Conservation (phyloP, 768 basidiomycete genomes). For the Lepiota brunneoincarnata region DNA sequence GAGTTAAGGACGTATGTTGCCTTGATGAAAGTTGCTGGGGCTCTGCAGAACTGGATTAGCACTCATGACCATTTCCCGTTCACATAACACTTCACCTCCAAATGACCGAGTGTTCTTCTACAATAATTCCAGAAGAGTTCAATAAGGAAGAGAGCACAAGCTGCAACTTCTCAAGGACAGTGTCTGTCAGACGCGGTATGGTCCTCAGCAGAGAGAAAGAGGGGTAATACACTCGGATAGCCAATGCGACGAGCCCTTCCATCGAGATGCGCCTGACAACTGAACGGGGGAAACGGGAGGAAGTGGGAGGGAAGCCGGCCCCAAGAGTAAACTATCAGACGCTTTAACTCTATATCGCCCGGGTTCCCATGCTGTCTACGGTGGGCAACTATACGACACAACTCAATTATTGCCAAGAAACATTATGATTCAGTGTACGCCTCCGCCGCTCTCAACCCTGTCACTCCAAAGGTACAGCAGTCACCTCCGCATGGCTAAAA, state of each 20-base stretch:
- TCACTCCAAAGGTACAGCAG: constrained; percentile 37
- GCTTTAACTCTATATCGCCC: too few species aligned
- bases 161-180: too few species aligned
- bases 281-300: too few species aligned
- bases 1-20: background rate
- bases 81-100: background rate
- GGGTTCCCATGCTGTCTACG: too few species aligned
- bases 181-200: too few species aligned
- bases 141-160: background rate
- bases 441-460: background rate
- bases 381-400: background rate
- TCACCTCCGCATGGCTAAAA: constrained; percentile 55
- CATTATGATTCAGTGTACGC: background rate
- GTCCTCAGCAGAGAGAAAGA: too few species aligned
- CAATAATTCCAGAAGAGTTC: background rate
- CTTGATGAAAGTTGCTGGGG: background rate
- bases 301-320: too few species aligned
- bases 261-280: too few species aligned
- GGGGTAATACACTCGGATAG: too few species aligned
- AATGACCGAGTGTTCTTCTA: background rate
- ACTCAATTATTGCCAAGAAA: background rate
- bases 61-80: too few species aligned
- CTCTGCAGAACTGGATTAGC: background rate
- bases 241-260: too few species aligned
- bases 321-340: too few species aligned